These are phyloP conservation scores for Inga oerstediana DNA, from an alignment of 306 rosid species.

Conservation along the genomic window DNA sequence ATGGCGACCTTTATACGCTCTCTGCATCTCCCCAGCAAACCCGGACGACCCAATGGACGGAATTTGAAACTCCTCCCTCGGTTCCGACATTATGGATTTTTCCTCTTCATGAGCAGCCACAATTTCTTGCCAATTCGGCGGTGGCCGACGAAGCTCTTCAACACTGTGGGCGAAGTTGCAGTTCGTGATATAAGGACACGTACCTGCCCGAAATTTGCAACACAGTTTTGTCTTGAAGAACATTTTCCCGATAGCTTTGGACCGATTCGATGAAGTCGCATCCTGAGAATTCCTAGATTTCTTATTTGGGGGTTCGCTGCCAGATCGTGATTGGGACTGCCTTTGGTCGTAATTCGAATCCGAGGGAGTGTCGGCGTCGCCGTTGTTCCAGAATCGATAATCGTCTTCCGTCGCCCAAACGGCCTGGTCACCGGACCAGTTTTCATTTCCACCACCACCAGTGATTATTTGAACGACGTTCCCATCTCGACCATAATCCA, in stretches of 20 bases:
- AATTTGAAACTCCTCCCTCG: conserved; percentile 93
- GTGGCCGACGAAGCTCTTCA: conserved; percentile 96
- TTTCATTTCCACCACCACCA: conserved; percentile 57
- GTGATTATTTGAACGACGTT: conserved; percentile 84
- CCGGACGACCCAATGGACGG: conserved; percentile 66
- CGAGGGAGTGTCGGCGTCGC: conserved; percentile 59
- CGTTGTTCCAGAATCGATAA: conserved; percentile 77
- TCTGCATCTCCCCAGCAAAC: conserved; percentile 59
- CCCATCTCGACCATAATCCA: conserved; percentile 76
- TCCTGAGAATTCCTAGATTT: conserved; percentile 80
- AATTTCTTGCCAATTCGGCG: conserved; percentile 96
- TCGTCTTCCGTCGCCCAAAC: conserved; percentile 99
- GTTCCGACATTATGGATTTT: conserved; percentile 53
- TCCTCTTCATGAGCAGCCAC: conserved; percentile 97
- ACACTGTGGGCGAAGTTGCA: conserved; percentile 98
- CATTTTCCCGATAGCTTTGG: conserved; percentile 95
- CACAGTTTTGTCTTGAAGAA: conserved; percentile 97
- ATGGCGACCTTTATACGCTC: conserved; percentile 92
- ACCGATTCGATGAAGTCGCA: conserved; percentile 57
- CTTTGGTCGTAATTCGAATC: conserved; percentile 76
- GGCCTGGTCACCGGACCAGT: conserved; percentile 74
- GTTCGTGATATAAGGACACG: conserved; percentile 85
- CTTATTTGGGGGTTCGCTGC: conserved; percentile 86
- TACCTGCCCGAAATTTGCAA: conserved; percentile 92
- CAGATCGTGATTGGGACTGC: conserved; percentile 68